Evolutionary conservation across 768 basidiomycete species (phyloP), one percentile per base, ranked within the genome.

Genomic region (Myochromella boudieri): DNA sequence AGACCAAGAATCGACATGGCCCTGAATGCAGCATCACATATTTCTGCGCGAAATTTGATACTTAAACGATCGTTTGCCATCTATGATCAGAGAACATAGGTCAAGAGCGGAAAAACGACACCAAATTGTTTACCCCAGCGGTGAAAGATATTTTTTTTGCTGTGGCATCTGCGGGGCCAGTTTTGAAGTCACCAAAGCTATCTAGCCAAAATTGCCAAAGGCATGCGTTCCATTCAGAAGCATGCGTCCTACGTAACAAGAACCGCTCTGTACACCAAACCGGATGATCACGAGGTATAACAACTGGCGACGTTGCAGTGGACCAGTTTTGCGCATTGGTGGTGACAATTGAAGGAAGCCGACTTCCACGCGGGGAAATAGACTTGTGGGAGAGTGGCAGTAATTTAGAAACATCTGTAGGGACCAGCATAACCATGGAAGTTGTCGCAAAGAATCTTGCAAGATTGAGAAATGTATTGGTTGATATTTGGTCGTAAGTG

Each of bases 201-300:
- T 81, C 76, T 21, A 85, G 68, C 68, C 77, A 78, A 46, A 84
- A 48, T 54, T 81, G 79, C 83, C 84, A 86, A 11, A 85, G 61
- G 58, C 84, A 86, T 48, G 82, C 80, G 26, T 73, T 68, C 84
- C 84, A 86, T 48, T 84, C 81, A 3, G 69, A 61, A 1, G 54
- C 49, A 17, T 81, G 78, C 18, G 75, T 71, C 26, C 64, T 60
- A 37, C 64, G 59, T 14, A 73, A 53, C 48, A 80, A 77, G 46
- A 75, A 67, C 28, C 82, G 73, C 48, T 85, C 83, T 1, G 77
- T 72, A 53, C 84, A 86, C 84, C 84, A 86, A 7, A 76, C 57
- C 1, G 72, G 66, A 51, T 79, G 65, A 53, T 80, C 56, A 55
- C 69, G 49, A 53, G 60, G 54, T 66, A 73, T 56, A 17, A 81